Conservation (phyloP, 2,329 filamentous ascomycete genomes). For the Pseudogymnoascus sp. region DNA sequence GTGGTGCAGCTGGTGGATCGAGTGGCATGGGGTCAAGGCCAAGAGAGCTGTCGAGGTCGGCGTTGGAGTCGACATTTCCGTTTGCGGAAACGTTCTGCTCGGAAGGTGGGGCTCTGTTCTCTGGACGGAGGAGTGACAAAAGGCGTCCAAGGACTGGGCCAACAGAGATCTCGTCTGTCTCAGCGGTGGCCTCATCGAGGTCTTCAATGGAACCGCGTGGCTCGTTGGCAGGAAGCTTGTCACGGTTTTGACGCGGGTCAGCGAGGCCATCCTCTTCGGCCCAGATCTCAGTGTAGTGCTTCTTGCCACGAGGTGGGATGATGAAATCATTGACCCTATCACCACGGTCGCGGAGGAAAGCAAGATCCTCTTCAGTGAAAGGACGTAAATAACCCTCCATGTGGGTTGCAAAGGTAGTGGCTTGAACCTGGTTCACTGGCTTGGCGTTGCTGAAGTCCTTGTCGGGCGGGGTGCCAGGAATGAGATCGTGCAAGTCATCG, state of each 20-base stretch:
- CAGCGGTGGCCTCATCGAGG: conserved; percentile 75
- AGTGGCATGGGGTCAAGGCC: conserved; percentile 19
- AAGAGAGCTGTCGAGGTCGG: conserved; percentile 36
- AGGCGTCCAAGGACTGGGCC: conserved; percentile 79
- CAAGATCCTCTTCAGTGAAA: conserved; percentile 86
- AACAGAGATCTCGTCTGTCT: conserved; percentile 81
- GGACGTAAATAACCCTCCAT: conserved; percentile 85
- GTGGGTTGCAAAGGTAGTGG: conserved; percentile 85
- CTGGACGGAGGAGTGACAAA: conserved; percentile 71
- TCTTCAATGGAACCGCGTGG: conserved; percentile 77
- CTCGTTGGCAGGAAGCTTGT: conserved; percentile 69
- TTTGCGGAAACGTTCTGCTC: conserved; percentile 51
- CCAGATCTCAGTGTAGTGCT: conserved; percentile 85
- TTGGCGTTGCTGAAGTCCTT: conserved; percentile 94
- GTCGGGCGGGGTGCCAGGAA: conserved; percentile 82
- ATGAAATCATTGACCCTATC: conserved; percentile 77
- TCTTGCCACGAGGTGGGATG: conserved; percentile 75
- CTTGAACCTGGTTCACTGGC: conserved; percentile 87
- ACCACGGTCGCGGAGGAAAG: conserved; percentile 82
- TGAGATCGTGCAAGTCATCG: conserved; percentile 72
- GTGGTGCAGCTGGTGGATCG: conserved; percentile 23
- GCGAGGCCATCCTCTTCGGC: conserved; percentile 81
- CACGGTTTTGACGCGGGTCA: conserved; percentile 47
- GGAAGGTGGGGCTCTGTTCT: conserved; percentile 46
- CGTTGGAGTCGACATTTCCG: conserved; percentile 42